Base-by-base conservation (phyloP, 2,329 filamentous ascomycete genomes). In the Blumeriella jaapii region DNA sequence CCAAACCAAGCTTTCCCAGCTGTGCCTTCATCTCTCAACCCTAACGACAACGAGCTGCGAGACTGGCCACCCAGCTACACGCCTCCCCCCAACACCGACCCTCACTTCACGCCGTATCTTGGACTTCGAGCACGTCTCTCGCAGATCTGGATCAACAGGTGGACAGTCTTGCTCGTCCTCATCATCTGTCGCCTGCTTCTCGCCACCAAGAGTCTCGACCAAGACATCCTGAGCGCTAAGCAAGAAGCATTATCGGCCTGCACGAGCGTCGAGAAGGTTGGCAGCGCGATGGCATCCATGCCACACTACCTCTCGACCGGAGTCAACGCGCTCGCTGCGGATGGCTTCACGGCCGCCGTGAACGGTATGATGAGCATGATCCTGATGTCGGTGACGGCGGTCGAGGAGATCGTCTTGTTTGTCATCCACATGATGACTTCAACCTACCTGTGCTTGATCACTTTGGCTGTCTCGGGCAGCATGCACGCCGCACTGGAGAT, bases 211-310 rank as follows among this genome's bases (percentile, higher is more conserved):
- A 71, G 71, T 49, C 71, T 95, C 44, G 69, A 86, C 55, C 67
- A 74, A 48, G 77, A 87, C 55, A 72, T 96, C 45, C 73, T 61
- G 35, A 75, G 77, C 38, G 89, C 91, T 30, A 80, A 85, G 57
- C 60, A 64, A 37, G 78, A 94, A 65, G 89, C 91, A 15, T 71
- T 94, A 34, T 80, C 83, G 34, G 86, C 89, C 45, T 98, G 91
- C 59, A 85, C 78, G 39, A 82, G 82, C 57, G 89, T 96, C 30
- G 89, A 98, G 63, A 84, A 84, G 48, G 74, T 93, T 49, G 91
- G 89, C 44, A 95, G 86, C 56, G 73, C 85, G 41, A 89, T 98
- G 84, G 91, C 89, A 24, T 96, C 91, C 23, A 94, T 96, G 86
- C 91, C 91, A 38, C 82, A 95, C 60, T 96, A 94, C 61, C 78